Evolutionary conservation across 1,139 yeast species (phyloP).

Genomic region (Scheffersomyces lignicola): DNA sequence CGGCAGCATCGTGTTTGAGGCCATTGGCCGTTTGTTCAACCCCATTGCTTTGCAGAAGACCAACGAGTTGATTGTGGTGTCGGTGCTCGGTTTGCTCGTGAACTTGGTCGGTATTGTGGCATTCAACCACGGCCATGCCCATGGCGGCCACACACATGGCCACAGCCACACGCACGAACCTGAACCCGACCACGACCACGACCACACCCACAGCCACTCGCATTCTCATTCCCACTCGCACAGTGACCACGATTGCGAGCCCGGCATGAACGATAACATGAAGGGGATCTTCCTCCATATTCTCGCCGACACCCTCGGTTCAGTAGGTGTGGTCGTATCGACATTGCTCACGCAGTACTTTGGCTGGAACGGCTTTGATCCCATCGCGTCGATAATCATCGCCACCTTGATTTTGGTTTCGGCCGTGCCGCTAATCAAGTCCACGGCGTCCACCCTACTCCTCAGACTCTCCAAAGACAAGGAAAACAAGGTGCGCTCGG

Average conservation of each 20-base stretch:
- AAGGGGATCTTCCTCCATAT: slow-evolving; percentile 91
- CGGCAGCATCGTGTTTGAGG: slow-evolving; percentile 84
- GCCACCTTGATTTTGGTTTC: slow-evolving; percentile 78
- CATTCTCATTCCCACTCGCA: slow-evolving; percentile 17
- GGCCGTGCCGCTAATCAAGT: slow-evolving; percentile 78
- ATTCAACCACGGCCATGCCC: slow-evolving; percentile 74
- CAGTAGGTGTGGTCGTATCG: slow-evolving; percentile 92
- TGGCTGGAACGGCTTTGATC: slow-evolving; percentile 74
- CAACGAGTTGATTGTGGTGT: slow-evolving; percentile 82
- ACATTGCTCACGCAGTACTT: slow-evolving; percentile 65
- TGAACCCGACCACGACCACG: slow-evolving; percentile 16
- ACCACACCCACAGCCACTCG: slow-evolving; percentile 23
- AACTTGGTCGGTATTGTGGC: slow-evolving; percentile 93
- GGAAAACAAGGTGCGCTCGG: slow-evolving; percentile 62
- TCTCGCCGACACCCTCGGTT: slow-evolving; percentile 92
- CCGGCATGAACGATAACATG: slow-evolving; percentile 76
- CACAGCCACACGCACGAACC: slow-evolving; percentile 35
- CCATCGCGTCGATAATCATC: slow-evolving; percentile 85
- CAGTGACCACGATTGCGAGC: slow-evolving; percentile 16
- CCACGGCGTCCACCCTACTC: slow-evolving; percentile 75
- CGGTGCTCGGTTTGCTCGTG: slow-evolving; percentile 79
- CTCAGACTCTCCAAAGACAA: slow-evolving; percentile 54
- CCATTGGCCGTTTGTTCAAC: slow-evolving; percentile 72
- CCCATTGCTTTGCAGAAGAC: slow-evolving; percentile 81
- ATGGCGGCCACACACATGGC: slow-evolving; percentile 29